These are phyloP conservation scores for Crucihimalaya himalaica DNA, from an alignment of 345 rosid species.

Conservation along the genomic window DNA sequence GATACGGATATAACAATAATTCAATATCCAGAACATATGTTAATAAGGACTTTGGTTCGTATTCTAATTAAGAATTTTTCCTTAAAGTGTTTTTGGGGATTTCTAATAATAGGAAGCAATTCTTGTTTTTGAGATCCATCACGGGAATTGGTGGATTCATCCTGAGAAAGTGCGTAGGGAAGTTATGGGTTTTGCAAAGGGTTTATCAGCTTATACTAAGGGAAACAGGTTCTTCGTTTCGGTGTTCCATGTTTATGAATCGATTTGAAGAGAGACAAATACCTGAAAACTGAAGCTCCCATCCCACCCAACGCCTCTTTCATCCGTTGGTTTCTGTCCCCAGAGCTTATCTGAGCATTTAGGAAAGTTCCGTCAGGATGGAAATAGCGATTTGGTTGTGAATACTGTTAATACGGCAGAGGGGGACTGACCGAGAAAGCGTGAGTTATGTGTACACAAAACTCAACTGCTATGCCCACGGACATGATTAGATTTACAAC, in stretches of 20 bases:
- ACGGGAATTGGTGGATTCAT: neutral
- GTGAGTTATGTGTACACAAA: constrained; percentile 92
- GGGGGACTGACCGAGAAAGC: constrained; percentile 73
- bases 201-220: neutral
- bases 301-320: constrained; percentile 83
- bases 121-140: neutral
- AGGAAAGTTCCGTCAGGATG: neutral
- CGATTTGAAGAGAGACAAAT: constrained; percentile 15
- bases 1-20: neutral
- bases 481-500: constrained; percentile 97
- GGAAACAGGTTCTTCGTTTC: neutral
- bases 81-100: too few relatives aligned
- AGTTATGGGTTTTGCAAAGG: neutral
- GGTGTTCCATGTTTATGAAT: neutral
- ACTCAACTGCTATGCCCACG: constrained; percentile 94
- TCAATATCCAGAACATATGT: neutral
- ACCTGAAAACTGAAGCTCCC: constrained; percentile 99
- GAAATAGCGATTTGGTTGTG: neutral
- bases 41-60: neutral
- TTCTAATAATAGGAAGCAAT: neutral
- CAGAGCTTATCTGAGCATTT: constrained; percentile 65
- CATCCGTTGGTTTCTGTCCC: constrained; percentile 74
- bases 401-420: neutral
- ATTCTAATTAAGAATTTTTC: neutral
- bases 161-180: neutral